These are phyloP conservation scores for Leishmania guyanensis DNA, from an alignment of 208 protist genomes.

Conservation along the genomic window DNA sequence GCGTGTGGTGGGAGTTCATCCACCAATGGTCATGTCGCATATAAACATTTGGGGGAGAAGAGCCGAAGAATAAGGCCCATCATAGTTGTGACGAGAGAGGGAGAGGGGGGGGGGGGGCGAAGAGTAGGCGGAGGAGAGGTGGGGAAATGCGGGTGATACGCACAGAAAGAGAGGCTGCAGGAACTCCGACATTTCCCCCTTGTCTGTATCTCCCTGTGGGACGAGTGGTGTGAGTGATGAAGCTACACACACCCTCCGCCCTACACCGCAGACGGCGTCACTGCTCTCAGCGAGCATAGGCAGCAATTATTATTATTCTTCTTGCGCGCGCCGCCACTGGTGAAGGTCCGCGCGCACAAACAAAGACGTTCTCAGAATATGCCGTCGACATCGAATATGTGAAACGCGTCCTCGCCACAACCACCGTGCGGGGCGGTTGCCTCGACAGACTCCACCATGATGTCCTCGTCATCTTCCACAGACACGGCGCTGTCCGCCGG, in stretches of 20 bases:
- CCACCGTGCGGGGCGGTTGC: neutral
- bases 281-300: neutral
- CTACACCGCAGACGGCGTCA: neutral
- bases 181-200: neutral
- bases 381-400: conserved; percentile 79
- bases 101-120: neutral
- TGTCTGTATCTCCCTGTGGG: neutral
- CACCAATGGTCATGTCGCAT: neutral
- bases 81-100: neutral
- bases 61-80: neutral
- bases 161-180: neutral
- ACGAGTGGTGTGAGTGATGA: neutral
- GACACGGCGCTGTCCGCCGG: neutral
- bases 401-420: conserved; percentile 19
- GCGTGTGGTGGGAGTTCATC: neutral
- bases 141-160: neutral
- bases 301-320: neutral
- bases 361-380: conserved; percentile 47
- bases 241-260: neutral
- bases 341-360: neutral
- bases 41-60: neutral
- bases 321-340: neutral
- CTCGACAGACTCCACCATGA: neutral
- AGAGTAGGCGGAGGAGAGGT: neutral
- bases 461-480: neutral